phyloP scores from a whole-genome alignment of 345 rosid genomes.

The Syzygium aqueum region DNA sequence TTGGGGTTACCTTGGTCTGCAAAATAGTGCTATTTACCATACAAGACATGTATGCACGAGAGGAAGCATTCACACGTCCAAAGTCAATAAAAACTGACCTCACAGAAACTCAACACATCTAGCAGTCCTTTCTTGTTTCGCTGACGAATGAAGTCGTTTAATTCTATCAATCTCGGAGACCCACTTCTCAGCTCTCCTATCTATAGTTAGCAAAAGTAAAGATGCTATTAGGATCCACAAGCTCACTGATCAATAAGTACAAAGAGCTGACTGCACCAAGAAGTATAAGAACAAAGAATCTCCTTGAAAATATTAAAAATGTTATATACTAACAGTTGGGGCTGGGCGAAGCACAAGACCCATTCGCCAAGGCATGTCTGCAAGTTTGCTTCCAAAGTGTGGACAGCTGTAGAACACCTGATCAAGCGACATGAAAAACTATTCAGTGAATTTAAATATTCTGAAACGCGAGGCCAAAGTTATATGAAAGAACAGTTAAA shows the following conservation, averaged over 20 bases:
- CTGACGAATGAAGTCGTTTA: slow-evolving; percentile 74
- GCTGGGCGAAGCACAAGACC: slow-evolving; percentile 95
- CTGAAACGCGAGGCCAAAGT: background rate
- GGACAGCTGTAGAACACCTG: slow-evolving; percentile 98
- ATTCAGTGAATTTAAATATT: background rate
- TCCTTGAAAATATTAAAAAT: background rate
- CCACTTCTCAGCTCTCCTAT: slow-evolving; percentile 96
- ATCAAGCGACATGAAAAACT: background rate
- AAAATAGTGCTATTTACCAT: background rate
- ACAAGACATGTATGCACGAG: background rate
- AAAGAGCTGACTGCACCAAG: background rate
- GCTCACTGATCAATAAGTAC: background rate
- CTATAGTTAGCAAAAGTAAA: slow-evolving; percentile 19
- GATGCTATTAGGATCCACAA: background rate
- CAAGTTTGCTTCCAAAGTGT: slow-evolving; percentile 95
- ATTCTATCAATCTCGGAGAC: slow-evolving; percentile 74
- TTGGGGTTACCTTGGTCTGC: slow-evolving; percentile 95
- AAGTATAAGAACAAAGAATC: background rate
- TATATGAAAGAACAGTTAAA: background rate
- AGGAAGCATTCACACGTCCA: background rate
- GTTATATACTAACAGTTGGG: slow-evolving; percentile 58
- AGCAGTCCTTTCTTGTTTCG: slow-evolving; percentile 70
- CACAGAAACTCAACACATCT: slow-evolving; percentile 93
- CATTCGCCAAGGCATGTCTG: slow-evolving; percentile 99
- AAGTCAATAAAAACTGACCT: slow-evolving; percentile 35